Conservation (phyloP, 2,329 filamentous ascomycete genomes). For the Botrytis hyacinthi region DNA sequence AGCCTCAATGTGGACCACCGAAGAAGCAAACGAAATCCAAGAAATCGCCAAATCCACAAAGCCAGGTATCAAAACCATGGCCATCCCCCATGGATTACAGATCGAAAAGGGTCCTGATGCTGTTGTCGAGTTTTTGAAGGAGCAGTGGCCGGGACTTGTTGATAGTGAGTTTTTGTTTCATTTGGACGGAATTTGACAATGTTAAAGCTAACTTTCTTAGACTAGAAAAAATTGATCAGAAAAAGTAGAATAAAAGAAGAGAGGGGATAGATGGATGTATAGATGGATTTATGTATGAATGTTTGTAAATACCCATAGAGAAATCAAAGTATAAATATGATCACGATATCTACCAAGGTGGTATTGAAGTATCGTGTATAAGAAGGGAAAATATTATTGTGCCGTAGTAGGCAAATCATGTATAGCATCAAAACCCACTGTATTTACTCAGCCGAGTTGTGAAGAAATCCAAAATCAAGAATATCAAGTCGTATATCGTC, state of each 20-base stretch:
- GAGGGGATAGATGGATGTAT: neutral
- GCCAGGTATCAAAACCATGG: slow-evolving; percentile 51
- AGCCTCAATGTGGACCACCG: slow-evolving; percentile 53
- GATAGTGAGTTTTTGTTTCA: slow-evolving; percentile 15
- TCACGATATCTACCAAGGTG: neutral
- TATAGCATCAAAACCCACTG: neutral
- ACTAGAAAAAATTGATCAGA: neutral
- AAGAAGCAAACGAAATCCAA: slow-evolving; percentile 47
- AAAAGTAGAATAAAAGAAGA: neutral
- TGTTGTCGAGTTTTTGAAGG: slow-evolving; percentile 51
- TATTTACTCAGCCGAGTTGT: neutral
- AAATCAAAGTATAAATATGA: neutral
- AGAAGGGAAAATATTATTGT: neutral
- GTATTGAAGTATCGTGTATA: neutral
- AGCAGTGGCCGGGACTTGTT: slow-evolving; percentile 38
- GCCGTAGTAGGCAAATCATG: neutral
- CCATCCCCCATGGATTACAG: slow-evolving; percentile 54
- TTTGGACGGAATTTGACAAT: neutral
- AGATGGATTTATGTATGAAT: neutral
- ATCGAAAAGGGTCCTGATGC: slow-evolving; percentile 53
- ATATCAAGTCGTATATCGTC: neutral
- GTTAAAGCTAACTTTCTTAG: neutral
- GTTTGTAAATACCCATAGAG: neutral
- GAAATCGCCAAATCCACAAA: slow-evolving; percentile 32
- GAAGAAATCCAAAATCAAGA: neutral